These are phyloP conservation scores for Luzula sylvatica DNA, from an alignment of 176 grass and related monocot species.

Conservation along the genomic window DNA sequence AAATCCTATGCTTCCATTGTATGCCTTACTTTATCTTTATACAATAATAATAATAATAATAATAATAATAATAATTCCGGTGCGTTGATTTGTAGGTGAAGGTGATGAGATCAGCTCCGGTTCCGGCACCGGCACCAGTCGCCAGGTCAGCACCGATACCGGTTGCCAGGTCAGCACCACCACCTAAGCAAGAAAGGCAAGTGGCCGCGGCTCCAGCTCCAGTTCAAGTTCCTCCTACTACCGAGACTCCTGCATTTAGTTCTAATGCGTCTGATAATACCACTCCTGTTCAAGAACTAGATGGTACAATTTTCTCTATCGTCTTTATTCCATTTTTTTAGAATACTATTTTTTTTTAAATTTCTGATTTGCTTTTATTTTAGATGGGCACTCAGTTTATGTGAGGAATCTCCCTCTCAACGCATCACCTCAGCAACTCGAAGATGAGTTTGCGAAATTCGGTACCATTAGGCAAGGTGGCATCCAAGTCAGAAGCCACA, in stretches of 20 bases:
- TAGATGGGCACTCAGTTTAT: slow-evolving; percentile 72
- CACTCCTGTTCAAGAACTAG: slow-evolving; percentile 51
- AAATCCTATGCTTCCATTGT: slow-evolving; percentile 95
- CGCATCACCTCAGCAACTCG: slow-evolving; percentile 60
- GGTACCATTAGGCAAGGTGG: slow-evolving; percentile 61
- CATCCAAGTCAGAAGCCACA: slow-evolving; percentile 99
- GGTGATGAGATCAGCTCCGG: slow-evolving; percentile 49
- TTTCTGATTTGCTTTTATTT: slow-evolving; percentile 30
- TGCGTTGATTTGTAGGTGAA: slow-evolving; percentile 76
- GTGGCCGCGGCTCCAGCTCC: slow-evolving; percentile 17
- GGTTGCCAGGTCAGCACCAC: slow-evolving; percentile 29
- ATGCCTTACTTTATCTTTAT: slow-evolving; percentile 19
- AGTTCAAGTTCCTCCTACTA: slow-evolving; percentile 23
- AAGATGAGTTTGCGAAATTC: slow-evolving; percentile 85
- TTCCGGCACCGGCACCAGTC: slow-evolving; percentile 2
- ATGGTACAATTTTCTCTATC: slow-evolving; percentile 66
- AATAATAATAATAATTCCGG: background rate
- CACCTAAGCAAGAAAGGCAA: slow-evolving; percentile 44
- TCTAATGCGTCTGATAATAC: slow-evolving; percentile 37
- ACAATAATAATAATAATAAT: too few relatives aligned
- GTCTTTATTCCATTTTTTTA: too few relatives aligned
- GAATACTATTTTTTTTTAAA: too few relatives aligned
- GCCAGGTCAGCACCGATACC: slow-evolving; percentile 11
- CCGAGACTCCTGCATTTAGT: slow-evolving; percentile 49
- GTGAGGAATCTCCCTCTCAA: slow-evolving; percentile 60